phyloP scores from a whole-genome alignment of 2,329 filamentous ascomycete species.

The Emergomyces africanus region DNA sequence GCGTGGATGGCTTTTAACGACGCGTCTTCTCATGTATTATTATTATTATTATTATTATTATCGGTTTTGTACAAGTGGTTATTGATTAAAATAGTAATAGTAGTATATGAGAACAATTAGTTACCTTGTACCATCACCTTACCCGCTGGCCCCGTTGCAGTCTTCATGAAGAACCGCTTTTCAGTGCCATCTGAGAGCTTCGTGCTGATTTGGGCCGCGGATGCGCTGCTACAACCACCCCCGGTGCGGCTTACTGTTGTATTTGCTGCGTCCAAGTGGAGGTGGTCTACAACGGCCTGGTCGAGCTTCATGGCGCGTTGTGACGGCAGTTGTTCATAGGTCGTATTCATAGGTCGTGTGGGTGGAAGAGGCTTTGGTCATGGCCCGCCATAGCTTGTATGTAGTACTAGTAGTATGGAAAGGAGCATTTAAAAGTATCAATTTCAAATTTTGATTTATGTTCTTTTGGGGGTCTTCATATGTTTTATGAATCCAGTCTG shows the following conservation, averaged over 20 bases:
- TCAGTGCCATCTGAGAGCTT: conserved; percentile 11
- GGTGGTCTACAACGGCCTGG: background rate
- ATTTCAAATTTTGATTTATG: background rate
- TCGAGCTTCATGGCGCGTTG: background rate
- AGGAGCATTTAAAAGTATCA: background rate
- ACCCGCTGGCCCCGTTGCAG: conserved; percentile 21
- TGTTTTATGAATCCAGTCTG: background rate
- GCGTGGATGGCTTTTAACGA: conserved; percentile 70
- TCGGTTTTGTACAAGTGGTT: background rate
- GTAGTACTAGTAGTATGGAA: background rate
- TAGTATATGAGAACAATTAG: background rate
- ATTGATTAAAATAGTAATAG: too few relatives aligned
- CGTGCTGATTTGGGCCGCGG: background rate
- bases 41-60: too few relatives aligned
- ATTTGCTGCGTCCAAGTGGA: background rate
- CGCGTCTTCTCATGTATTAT: conserved; percentile 62
- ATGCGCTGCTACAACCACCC: background rate
- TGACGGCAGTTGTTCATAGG: background rate
- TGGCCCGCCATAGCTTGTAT: background rate
- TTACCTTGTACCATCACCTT: conserved; percentile 20
- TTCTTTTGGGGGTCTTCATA: background rate
- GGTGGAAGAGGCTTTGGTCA: background rate
- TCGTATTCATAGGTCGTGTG: too few relatives aligned
- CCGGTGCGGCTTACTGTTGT: background rate
- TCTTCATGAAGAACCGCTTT: conserved; percentile 29